Evolutionary conservation across 1,284 basidiomycete genomes (phyloP), one percentile per base, ranked within the genome.

Genomic region (Stygiomarasmius scandens): DNA sequence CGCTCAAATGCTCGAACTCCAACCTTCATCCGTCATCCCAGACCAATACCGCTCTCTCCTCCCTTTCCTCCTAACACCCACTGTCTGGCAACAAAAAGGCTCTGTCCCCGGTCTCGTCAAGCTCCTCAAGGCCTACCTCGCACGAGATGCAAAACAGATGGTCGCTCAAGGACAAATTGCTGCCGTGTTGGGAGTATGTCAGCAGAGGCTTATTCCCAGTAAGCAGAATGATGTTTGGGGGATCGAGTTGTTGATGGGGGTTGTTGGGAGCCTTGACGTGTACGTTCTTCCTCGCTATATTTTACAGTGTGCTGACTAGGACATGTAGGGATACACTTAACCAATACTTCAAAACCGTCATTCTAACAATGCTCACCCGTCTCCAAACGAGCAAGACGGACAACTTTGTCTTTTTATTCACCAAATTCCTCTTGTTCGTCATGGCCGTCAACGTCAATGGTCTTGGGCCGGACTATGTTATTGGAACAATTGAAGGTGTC

Each of bases 31-130:
- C 1, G 12, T 5, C 24, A 78, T 97, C 8, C 95, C 96, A 0
- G 75, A 79, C 0, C 84, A 89, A 56, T 99, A 98, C 75, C 85
- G 87, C 34, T 76, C 81, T 19, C 79, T 99, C 4, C 80, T 98
- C 1, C 88, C 88, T 0, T 89, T 95, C 64, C 81, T 99, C 20
- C 85, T 98, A 34, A 93, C 89, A 0, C 95, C 95, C 0, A 79
- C 86, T 1, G 82, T 92, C 19, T 99, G 97, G 96, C 90, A 93
- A 70, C 92, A 95, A 68, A 90, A 96, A 63, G 96, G 96, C n/a
- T 96, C 92, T 67, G 88, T 99, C 22, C 96, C 96, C 0, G 96
- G 95, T 1, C 83, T 99, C 1, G 95, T 97, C 9, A 87, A 93
- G 61, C 79, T 98, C 9, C 79, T 98, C 55, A 89, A 89, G 61